phyloP scores from a whole-genome alignment of 1,284 basidiomycete species.

The Ustilago hordei region DNA sequence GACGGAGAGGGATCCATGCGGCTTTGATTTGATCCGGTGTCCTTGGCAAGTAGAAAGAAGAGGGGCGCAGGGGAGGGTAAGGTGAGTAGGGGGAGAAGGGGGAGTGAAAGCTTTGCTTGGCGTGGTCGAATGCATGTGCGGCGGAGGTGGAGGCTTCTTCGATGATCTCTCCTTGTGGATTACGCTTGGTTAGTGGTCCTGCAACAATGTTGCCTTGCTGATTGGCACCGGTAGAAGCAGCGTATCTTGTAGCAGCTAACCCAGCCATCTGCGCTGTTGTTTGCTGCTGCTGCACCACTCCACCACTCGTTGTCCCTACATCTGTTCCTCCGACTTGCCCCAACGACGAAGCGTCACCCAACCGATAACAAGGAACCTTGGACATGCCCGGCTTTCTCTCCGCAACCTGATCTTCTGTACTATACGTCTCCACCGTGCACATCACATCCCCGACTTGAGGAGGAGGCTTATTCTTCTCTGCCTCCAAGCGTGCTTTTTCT shows the following conservation, averaged over 20 bases:
- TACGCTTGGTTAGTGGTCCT: background rate
- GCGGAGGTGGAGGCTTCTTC: conserved; percentile 6
- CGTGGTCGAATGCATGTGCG: too few relatives aligned
- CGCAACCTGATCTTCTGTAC: conserved; percentile 29
- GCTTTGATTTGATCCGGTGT: background rate
- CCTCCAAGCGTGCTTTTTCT: conserved; percentile 15
- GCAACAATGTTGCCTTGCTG: background rate
- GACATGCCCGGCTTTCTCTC: conserved; percentile 17
- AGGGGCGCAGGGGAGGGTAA: background rate
- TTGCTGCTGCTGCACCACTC: background rate
- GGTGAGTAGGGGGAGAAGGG: background rate
- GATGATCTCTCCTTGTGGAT: background rate
- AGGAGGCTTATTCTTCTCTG: conserved; percentile 16
- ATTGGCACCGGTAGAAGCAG: background rate
- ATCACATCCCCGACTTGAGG: conserved; percentile 29
- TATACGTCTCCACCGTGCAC: conserved; percentile 33
- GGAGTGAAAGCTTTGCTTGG: background rate
- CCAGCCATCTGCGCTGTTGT: background rate
- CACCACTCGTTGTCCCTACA: background rate
- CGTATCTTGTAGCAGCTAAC: background rate
- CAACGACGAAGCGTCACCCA: background rate
- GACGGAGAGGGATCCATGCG: background rate
- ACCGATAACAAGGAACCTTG: conserved; percentile 23
- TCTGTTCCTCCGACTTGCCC: background rate
- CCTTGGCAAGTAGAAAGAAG: background rate